These are phyloP conservation scores for Blakeslea trispora DNA, from an alignment of 371 early-diverging fungal species.

Conservation along the genomic window DNA sequence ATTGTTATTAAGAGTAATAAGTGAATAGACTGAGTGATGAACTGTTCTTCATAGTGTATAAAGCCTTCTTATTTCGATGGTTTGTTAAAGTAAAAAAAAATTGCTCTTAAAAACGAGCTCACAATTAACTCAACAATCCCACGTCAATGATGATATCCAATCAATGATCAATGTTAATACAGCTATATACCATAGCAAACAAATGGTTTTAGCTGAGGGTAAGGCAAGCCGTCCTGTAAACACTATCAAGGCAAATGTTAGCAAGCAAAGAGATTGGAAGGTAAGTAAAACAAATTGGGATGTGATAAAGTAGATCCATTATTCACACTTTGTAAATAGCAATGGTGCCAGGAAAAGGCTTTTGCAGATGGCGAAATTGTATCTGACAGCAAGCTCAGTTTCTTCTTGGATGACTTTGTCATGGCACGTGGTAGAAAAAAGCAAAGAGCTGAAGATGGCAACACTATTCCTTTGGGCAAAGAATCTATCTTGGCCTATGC, in stretches of 20 bases:
- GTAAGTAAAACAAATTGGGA: background rate
- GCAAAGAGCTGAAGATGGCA: slow-evolving; percentile 10
- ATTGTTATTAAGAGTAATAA: no score
- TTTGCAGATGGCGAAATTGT: slow-evolving; percentile 5
- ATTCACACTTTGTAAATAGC: background rate
- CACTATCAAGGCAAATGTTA: background rate
- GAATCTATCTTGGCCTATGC: background rate
- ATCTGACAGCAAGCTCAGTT: background rate
- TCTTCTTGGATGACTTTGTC: slow-evolving; percentile 1
- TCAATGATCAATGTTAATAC: background rate
- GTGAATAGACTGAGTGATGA: no score
- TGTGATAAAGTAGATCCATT: background rate
- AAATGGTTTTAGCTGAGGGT: background rate
- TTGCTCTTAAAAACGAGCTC: no score
- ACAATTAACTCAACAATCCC: no score
- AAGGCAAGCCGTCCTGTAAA: background rate
- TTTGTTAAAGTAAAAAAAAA: no score
- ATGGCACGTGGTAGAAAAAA: background rate
- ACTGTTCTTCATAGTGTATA: no score
- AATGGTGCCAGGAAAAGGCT: background rate
- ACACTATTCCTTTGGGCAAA: background rate
- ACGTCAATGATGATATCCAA: background rate
- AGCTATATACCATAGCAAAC: background rate
- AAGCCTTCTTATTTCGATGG: no score
- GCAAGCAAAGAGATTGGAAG: background rate